Conservation (phyloP, 2,329 filamentous ascomycete species). For the Fusarium guadeloupense region DNA sequence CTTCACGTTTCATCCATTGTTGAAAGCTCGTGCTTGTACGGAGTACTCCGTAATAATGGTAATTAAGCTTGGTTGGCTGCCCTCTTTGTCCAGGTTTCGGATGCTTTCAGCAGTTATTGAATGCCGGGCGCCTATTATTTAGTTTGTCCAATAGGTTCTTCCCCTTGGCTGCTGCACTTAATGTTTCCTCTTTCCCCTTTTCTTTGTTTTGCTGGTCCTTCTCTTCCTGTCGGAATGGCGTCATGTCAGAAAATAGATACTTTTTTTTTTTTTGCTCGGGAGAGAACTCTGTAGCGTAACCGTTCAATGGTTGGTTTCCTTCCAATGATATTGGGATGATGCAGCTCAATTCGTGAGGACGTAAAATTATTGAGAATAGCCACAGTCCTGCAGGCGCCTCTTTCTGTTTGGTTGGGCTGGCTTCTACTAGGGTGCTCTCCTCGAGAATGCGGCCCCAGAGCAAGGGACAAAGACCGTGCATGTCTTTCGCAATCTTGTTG, state of each 20-base stretch:
- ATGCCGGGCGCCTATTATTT: not conserved
- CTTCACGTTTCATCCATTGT: not conserved
- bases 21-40: constrained; percentile 9
- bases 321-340: constrained; percentile 25
- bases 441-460: constrained; percentile 25
- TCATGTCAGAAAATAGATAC: constrained; percentile 30
- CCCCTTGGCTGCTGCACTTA: constrained; percentile 20
- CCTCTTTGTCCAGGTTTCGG: not conserved
- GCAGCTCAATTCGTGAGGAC: constrained; percentile 4
- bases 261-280: constrained; percentile 19
- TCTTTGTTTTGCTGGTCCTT: constrained; percentile 2
- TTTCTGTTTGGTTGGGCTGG: constrained; percentile 7
- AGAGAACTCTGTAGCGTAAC: constrained; percentile 11
- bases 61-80: not conserved
- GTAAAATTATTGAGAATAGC: constrained; percentile 32
- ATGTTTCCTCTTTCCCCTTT: constrained; percentile 13
- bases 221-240: constrained; percentile 4
- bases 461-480: constrained; percentile 19
- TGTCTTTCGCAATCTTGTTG: constrained; percentile 14
- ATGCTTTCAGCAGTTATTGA: not conserved
- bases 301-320: constrained; percentile 11
- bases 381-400: constrained; percentile 20
- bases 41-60: constrained; percentile 6
- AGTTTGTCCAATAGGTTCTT: constrained; percentile 3
- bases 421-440: constrained; percentile 10